A percentile compares a stretch with the other conserved stretches of the same genome.
Evolutionary conservation across 2,329 filamentous ascomycete species (phyloP).

Genomic region (Intubia oerlemansii): DNA sequence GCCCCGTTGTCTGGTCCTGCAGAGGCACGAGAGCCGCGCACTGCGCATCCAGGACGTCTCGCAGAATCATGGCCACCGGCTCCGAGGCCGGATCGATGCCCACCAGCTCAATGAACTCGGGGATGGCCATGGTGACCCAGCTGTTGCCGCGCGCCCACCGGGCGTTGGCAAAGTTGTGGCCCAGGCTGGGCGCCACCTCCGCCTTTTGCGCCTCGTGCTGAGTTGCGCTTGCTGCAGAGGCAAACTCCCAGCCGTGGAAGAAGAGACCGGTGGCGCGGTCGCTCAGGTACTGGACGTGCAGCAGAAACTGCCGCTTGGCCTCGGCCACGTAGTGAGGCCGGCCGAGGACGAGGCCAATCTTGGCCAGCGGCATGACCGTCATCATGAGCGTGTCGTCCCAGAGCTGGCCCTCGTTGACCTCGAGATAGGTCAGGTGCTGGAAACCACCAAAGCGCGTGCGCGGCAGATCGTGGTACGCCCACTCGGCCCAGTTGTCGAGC

Average conservation of each 20-base stretch:
- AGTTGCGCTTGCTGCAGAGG: too few species aligned
- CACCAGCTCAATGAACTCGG: slow-evolving; percentile 57
- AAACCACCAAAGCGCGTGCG: slow-evolving; percentile 51
- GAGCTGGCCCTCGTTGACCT: slow-evolving; percentile 50
- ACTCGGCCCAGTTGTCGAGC: slow-evolving; percentile 66
- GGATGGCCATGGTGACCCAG: slow-evolving; percentile 69
- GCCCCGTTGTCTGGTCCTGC: slow-evolving; percentile 34
- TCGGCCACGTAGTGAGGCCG: slow-evolving; percentile 56
- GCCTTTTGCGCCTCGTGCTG: too few species aligned
- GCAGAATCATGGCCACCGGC: slow-evolving; percentile 34
- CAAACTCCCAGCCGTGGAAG: slow-evolving; percentile 68
- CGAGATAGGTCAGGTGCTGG: slow-evolving; percentile 55
- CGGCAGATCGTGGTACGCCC: slow-evolving; percentile 58
- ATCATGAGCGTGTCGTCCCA: slow-evolving; percentile 84
- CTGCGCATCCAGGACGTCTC: slow-evolving; percentile 46
- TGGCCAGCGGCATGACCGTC: slow-evolving; percentile 62
- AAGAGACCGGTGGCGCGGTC: slow-evolving; percentile 52
- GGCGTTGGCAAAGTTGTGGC: slow-evolving; percentile 37
- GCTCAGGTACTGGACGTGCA: slow-evolving; percentile 62
- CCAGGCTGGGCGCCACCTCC: slow-evolving; percentile 11
- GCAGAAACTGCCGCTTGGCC: slow-evolving; percentile 55
- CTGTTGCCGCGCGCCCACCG: slow-evolving; percentile 40
- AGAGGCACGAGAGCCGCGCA: slow-evolving; percentile 38
- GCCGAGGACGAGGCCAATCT: slow-evolving; percentile 51
- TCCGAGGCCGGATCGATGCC: slow-evolving; percentile 37